A percentile compares a stretch with the other conserved stretches of the same genome.
phyloP scores from a whole-genome alignment of 129 eudicot species.

The Cynara cardunculus region DNA sequence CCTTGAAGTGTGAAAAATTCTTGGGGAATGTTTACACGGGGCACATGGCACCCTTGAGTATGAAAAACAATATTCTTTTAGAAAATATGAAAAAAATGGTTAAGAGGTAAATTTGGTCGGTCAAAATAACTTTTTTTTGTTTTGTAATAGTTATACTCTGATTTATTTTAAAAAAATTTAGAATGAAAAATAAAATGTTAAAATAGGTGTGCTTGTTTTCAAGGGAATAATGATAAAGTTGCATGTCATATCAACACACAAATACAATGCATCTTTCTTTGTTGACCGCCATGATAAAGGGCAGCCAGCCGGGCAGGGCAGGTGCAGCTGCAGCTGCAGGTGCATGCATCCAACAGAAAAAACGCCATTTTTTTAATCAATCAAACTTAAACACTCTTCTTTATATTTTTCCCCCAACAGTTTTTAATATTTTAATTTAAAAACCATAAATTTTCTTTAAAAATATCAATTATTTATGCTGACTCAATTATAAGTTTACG shows the following conservation, averaged over 20 bases:
- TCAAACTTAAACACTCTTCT: background rate
- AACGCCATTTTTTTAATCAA: no score
- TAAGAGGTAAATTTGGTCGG: no score
- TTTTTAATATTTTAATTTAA: background rate
- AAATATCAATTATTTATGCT: background rate
- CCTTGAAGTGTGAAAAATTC: no score
- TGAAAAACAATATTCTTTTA: no score
- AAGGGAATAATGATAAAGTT: background rate
- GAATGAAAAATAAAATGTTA: no score
- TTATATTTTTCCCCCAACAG: background rate
- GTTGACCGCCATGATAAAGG: background rate
- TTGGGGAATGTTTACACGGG: no score
- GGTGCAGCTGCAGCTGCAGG: background rate
- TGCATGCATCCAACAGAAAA: conserved; percentile 19
- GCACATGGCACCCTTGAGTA: no score
- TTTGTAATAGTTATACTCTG: background rate
- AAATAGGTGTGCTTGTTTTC: background rate
- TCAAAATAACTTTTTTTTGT: no score
- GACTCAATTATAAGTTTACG: background rate
- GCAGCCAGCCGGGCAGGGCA: background rate
- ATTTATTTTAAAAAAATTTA: no score
- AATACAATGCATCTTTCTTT: conserved; percentile 26
- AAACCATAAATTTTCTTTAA: background rate
- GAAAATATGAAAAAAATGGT: no score
- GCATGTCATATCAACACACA: background rate